Conservation (phyloP, 2,329 filamentous ascomycete genomes). For the Fusarium nematophilum region DNA sequence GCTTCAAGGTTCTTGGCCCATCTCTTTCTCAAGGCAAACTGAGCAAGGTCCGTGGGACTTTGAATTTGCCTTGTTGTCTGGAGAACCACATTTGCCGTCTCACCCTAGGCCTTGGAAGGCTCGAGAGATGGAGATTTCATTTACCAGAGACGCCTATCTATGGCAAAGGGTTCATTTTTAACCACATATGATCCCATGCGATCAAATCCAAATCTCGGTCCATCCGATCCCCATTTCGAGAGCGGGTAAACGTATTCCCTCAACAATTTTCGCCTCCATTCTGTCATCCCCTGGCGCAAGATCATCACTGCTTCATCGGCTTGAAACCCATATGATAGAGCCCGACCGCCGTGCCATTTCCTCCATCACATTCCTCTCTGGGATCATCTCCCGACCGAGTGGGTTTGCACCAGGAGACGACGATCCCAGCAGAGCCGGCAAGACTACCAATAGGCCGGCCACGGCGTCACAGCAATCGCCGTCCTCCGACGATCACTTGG, state of each 20-base stretch:
- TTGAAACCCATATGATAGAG: background rate
- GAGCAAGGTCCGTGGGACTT: background rate
- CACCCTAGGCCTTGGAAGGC: too few relatives aligned
- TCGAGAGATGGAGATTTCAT: too few relatives aligned
- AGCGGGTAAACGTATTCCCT: background rate
- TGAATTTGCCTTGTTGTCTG: slow-evolving; percentile 7
- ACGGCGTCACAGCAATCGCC: slow-evolving; percentile 11
- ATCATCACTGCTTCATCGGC: background rate
- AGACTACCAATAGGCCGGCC: slow-evolving; percentile 8
- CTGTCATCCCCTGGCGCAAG: slow-evolving; percentile 13
- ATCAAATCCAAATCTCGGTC: background rate
- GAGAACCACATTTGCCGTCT: too few relatives aligned
- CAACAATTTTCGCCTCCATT: background rate
- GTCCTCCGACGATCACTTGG: slow-evolving; percentile 19
- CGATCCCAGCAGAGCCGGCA: slow-evolving; percentile 33
- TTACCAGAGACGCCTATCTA: too few relatives aligned
- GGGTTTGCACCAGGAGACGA: slow-evolving; percentile 9
- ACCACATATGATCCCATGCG: too few relatives aligned
- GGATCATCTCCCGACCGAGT: background rate
- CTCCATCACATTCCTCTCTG: slow-evolving; percentile 32
- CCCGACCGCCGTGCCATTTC: slow-evolving; percentile 4
- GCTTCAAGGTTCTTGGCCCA: slow-evolving; percentile 8
- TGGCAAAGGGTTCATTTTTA: too few relatives aligned
- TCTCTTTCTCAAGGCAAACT: slow-evolving; percentile 9
- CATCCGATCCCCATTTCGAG: background rate